phyloP scores from a whole-genome alignment of 805 yeast species.

The Scheffersomyces stipitis region DNA sequence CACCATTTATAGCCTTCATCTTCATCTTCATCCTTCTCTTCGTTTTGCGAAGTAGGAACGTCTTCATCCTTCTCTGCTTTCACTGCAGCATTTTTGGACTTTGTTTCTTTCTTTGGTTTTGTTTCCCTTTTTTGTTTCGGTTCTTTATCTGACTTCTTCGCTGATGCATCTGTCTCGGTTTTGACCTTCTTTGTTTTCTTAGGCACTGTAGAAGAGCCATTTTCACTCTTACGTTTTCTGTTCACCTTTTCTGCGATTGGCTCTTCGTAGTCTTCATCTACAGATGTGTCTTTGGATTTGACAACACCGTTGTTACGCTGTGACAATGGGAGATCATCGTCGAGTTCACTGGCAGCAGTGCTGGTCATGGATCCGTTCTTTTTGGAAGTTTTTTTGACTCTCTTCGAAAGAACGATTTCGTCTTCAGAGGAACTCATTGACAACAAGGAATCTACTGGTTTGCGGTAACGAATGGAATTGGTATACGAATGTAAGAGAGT shows the following conservation, averaged over 20 bases:
- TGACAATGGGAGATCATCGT: constrained; percentile 19
- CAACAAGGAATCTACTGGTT: too few relatives aligned
- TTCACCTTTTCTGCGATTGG: constrained; percentile 19
- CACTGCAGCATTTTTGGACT: constrained; percentile 1
- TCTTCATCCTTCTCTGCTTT: constrained; percentile 7
- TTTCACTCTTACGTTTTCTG: constrained; percentile 5
- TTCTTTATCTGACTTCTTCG: constrained; percentile 7
- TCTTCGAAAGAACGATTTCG: constrained; percentile 18
- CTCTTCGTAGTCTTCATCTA: constrained; percentile 6
- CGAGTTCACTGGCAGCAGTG: constrained; percentile 2
- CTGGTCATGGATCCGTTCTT: background rate
- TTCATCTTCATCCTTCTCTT: constrained; percentile 7
- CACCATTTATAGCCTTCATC: constrained; percentile 46
- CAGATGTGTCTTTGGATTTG: background rate
- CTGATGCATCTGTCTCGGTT: constrained; percentile 8
- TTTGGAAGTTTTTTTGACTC: background rate
- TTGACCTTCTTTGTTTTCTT: constrained; percentile 14
- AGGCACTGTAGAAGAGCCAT: constrained; percentile 12
- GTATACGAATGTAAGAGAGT: too few relatives aligned
- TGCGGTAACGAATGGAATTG: too few relatives aligned
- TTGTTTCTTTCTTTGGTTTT: constrained; percentile 5
- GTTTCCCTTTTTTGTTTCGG: constrained; percentile 3
- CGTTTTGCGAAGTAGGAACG: background rate
- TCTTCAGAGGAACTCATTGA: constrained; percentile 28
- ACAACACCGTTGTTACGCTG: constrained; percentile 1